A percentile compares a stretch with the other conserved stretches of the same genome.
phyloP scores from a whole-genome alignment of 176 grass and related monocot genomes.

The Carex myosuroides region DNA sequence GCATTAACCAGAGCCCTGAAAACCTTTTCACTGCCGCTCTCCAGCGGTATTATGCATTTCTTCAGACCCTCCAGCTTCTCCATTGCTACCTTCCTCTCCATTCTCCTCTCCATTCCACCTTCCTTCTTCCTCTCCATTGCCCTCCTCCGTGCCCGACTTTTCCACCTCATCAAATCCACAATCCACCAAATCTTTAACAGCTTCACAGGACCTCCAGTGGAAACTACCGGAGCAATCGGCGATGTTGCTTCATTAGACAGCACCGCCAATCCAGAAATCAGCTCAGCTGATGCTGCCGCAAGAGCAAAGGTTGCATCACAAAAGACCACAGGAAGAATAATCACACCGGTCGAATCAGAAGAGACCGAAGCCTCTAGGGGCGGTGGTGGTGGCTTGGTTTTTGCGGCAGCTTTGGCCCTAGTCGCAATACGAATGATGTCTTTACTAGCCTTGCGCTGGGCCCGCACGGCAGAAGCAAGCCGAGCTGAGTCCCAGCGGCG shows the following conservation, averaged over 20 bases:
- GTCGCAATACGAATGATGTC: slow-evolving; percentile 35
- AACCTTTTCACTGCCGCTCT: slow-evolving; percentile 52
- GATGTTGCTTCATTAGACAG: neutral
- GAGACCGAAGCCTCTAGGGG: neutral
- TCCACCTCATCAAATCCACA: slow-evolving; percentile 62
- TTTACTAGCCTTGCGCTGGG: slow-evolving; percentile 24
- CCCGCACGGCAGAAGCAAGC: slow-evolving; percentile 35
- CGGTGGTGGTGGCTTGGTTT: slow-evolving; percentile 9
- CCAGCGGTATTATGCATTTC: slow-evolving; percentile 45
- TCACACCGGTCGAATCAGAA: neutral
- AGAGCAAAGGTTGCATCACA: slow-evolving; percentile 25
- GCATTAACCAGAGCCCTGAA: slow-evolving; percentile 58
- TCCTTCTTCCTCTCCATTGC: slow-evolving; percentile 35
- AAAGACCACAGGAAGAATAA: slow-evolving; percentile 5
- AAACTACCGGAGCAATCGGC: slow-evolving; percentile 21
- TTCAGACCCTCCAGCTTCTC: slow-evolving; percentile 44
- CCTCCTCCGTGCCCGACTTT: slow-evolving; percentile 46
- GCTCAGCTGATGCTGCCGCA: neutral
- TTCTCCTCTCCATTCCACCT: neutral
- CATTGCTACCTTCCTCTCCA: slow-evolving; percentile 42
- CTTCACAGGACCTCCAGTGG: neutral
- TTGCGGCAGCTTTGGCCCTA: slow-evolving; percentile 27
- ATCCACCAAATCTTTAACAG: slow-evolving; percentile 63
- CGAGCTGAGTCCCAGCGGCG: slow-evolving; percentile 30
- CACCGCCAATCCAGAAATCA: neutral